A percentile compares a stretch with the other conserved stretches of the same genome.
phyloP scores from a whole-genome alignment of 257 asterid genomes.

The Solanum pinnatisectum region DNA sequence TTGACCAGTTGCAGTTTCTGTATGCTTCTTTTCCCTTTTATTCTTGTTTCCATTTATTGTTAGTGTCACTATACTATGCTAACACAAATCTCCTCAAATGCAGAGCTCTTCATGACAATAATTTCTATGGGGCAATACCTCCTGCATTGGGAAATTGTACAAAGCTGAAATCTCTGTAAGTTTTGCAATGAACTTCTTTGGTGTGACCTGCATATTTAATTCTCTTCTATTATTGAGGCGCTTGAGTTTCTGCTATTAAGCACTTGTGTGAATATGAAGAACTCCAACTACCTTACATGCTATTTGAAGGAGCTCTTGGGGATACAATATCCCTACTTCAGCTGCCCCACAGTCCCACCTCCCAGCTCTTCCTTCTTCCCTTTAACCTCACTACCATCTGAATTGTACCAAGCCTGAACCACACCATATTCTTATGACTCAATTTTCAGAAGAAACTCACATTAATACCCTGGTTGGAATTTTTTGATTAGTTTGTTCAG shows the following conservation, averaged over 20 bases:
- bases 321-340: background rate
- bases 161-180: slow-evolving; percentile 78
- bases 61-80: slow-evolving; percentile 12
- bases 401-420: background rate
- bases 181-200: background rate
- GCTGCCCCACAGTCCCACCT: background rate
- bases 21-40: slow-evolving; percentile 28
- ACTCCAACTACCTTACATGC: background rate
- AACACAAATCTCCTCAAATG: slow-evolving; percentile 12
- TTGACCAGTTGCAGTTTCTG: slow-evolving; percentile 76
- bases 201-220: background rate
- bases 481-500: background rate
- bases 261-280: background rate
- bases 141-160: slow-evolving; percentile 88
- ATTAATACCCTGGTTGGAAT: background rate
- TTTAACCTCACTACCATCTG: background rate
- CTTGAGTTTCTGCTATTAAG: background rate
- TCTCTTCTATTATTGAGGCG: background rate
- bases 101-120: slow-evolving; percentile 88
- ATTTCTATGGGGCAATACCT: slow-evolving; percentile 80
- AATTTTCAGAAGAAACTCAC: background rate
- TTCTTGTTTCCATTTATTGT: slow-evolving; percentile 4
- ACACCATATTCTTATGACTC: background rate
- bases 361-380: background rate
- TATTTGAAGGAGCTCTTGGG: background rate